Percentiles rank a stretch among this genome's conserved stretches.
phyloP scores from a whole-genome alignment of 2,329 filamentous ascomycete species.

The Fusarium papillatum region DNA sequence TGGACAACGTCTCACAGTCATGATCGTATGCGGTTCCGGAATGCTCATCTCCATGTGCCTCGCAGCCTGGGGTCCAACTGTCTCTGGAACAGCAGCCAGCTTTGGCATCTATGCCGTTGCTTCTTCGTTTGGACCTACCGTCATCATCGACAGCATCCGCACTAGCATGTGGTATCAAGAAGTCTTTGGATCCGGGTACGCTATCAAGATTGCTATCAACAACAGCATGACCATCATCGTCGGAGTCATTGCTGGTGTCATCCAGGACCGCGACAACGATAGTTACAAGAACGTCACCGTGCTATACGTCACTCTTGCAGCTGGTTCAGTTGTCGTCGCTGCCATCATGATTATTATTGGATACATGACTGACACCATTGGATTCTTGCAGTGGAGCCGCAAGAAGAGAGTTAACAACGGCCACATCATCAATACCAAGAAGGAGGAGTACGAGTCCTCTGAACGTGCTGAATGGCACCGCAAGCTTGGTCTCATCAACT shows the following conservation, averaged over 20 bases:
- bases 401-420: conserved; percentile 63
- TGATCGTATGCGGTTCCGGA: conserved; percentile 63
- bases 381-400: conserved; percentile 69
- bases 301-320: conserved; percentile 68
- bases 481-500: conserved; percentile 57
- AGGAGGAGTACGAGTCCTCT: conserved; percentile 54
- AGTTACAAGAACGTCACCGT: conserved; percentile 68
- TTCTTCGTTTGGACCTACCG: conserved; percentile 66
- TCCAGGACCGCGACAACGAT: conserved; percentile 70
- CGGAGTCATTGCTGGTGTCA: conserved; percentile 67
- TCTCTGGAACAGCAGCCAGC: conserved; percentile 67
- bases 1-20: conserved; percentile 68
- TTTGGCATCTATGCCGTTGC: conserved; percentile 73
- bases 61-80: conserved; percentile 63
- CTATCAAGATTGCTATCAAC: conserved; percentile 72
- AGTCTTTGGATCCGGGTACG: conserved; percentile 71
- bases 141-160: conserved; percentile 72
- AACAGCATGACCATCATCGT: conserved; percentile 75
- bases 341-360: conserved; percentile 54
- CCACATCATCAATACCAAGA: conserved; percentile 57
- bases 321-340: conserved; percentile 61
- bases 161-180: conserved; percentile 71
- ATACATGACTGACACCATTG: conserved; percentile 57
- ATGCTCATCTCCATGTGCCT: conserved; percentile 67
- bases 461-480: conserved; percentile 53